phyloP scores from a whole-genome alignment of 257 asterid species.

The Capsicum pubescens region DNA sequence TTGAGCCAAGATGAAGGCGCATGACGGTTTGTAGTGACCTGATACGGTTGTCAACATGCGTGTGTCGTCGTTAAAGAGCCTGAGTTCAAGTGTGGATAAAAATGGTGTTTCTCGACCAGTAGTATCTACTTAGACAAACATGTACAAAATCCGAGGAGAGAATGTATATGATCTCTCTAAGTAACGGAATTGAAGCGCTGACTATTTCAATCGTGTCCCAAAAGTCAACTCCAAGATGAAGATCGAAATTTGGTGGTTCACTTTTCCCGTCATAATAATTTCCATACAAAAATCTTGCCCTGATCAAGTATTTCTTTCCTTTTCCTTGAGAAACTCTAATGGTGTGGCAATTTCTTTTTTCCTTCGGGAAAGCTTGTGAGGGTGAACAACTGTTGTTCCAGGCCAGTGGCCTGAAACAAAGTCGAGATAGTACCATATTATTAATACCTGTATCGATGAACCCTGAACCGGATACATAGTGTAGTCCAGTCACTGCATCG shows the following conservation, averaged over 20 bases:
- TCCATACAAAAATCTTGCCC: slow-evolving; percentile 36
- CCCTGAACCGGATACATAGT: slow-evolving; percentile 8
- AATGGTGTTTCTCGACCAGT: slow-evolving; percentile 43
- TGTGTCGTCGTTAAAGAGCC: slow-evolving; percentile 17
- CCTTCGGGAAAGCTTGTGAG: slow-evolving; percentile 27
- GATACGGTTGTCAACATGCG: neutral
- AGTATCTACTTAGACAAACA: slow-evolving; percentile 43
- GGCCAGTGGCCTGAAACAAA: neutral
- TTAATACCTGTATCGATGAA: neutral
- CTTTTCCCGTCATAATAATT: slow-evolving; percentile 31
- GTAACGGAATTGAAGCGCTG: neutral
- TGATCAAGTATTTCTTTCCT: slow-evolving; percentile 28
- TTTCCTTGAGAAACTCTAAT: neutral
- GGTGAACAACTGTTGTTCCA: neutral
- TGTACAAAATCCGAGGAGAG: slow-evolving; percentile 38
- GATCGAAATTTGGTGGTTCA: slow-evolving; percentile 27
- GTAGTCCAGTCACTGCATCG: neutral
- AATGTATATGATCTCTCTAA: slow-evolving; percentile 40
- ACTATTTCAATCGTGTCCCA: slow-evolving; percentile 26
- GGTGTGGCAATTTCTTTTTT: slow-evolving; percentile 25
- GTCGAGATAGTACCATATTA: neutral
- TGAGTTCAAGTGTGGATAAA: slow-evolving; percentile 42
- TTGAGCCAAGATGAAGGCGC: slow-evolving; percentile 3
- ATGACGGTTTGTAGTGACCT: neutral
- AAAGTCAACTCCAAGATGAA: slow-evolving; percentile 27